Base-by-base conservation (phyloP, 108 stramenopile genomes). In the Fistulifera solaris region DNA sequence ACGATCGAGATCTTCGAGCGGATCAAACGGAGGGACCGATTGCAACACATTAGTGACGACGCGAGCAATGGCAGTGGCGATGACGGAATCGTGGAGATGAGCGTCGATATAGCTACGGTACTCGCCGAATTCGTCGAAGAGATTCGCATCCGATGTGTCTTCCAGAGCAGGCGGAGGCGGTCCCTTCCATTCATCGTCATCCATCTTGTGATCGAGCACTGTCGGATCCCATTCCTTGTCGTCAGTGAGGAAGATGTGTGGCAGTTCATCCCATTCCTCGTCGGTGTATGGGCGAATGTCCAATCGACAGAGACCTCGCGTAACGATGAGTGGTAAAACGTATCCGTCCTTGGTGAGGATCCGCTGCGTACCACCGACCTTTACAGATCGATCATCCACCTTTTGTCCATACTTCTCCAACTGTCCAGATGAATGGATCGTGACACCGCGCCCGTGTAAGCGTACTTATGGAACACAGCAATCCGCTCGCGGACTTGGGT, bases 401-500 rank as follows among this genome's bases (percentile, higher is more conserved):
- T 1, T 41, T 13, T 27, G 23, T 1, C 39, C n/a, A 22, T 38
- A 61, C 8, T 40, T 16, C 26, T 63, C 50, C 1, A 67, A 22
- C 43, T 72, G 71, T 3, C 19, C 50, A 39, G 21, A 12, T 0
- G 71, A 67, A 40, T 67, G 66, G 23, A 72, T 72, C 22, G 61
- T 63, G 2, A 27, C 19, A 1, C 62, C 52, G 2, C 21, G 15
- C 54, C 55, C 43, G 18, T 13, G 31, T 63, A 53, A 11, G 72
- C 72, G 62, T 64, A 63, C 42, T 68, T 49, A 27, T 68, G 62
- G 31, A 63, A 38, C 24, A 73, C 64, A 21, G n/a, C 41, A 52
- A 73, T 47, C 8, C 31, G 31, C 8, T 35, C 31, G 8, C 31
- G 6, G 31, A 35, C 31, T 8, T 35, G 31, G 6, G 31, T 8